Evolutionary conservation across 163 green algal genomes (phyloP), one percentile per base, ranked within the genome.

Genomic region (Chlorella variabilis): DNA sequence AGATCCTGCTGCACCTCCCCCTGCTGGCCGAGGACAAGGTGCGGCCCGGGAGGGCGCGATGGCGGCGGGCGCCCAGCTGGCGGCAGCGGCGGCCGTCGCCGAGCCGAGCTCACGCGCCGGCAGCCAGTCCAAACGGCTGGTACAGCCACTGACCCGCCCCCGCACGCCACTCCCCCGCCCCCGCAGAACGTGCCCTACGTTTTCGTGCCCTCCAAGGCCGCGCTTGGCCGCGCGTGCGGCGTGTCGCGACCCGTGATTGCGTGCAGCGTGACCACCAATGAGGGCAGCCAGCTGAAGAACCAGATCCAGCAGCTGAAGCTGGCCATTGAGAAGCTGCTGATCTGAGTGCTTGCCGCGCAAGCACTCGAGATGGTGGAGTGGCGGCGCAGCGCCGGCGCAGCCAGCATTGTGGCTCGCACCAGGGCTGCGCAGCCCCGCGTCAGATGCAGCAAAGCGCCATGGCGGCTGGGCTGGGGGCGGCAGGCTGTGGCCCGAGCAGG

Each of bases 21-120:
- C 91, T 99, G 56, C 92, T 99, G 66, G 97, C 97, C 41, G 97
- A 99, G 89, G 97, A 99, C 91, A 99, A 99, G 92, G 91, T 96
- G 70, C 29, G 83, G 6, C 33, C 54, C 11, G n/a, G 23, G 36
- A 31, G 1, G 6, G n/a, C 51, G 4, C 25, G 45, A 41, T 25
- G 25, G 31, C 29, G 34, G 70, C 70, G 33, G 41, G n/a, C 4
- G 68, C 5, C 25, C 68, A 29, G 42, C 27, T 25, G 45, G 25
- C 36, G 18, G 36, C 65, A 8, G 36, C 63, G 21, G 34, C 39
- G 4, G 67, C 41, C 38, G 7, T 20, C 21, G 67, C 25, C n/a
- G n/a, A n/a, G n/a, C n/a, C n/a, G n/a, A n/a, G n/a, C n/a, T n/a
- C n/a, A n/a, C n/a, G n/a, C n/a, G 33, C 54, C 15, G 11, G 68